phyloP scores from a whole-genome alignment of 2,329 filamentous ascomycete genomes.

The Sclerotinia sclerotiorum region DNA sequence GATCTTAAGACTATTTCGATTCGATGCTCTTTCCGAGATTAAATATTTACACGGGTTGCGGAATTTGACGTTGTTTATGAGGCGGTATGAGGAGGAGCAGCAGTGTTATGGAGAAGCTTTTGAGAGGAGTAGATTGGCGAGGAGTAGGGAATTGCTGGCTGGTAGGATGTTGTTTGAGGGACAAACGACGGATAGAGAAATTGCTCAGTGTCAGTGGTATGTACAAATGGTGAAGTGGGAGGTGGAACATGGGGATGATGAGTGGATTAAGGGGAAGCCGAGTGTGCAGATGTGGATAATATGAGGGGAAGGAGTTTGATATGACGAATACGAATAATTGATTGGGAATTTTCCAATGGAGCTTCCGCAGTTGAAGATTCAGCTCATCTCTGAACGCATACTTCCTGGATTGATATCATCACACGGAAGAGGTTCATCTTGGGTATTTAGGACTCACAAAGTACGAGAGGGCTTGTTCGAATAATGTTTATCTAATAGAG shows the following conservation, averaged over 20 bases:
- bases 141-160: not conserved
- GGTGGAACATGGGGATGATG: constrained; percentile 18
- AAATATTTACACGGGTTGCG: constrained; percentile 18
- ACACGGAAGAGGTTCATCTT: not conserved
- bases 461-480: no score
- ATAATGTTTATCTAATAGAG: constrained; percentile 63
- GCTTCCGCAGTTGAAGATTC: not conserved
- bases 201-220: constrained; percentile 22
- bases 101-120: constrained; percentile 1
- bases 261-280: constrained; percentile 10
- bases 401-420: not conserved
- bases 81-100: constrained; percentile 5
- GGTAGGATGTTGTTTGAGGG: constrained; percentile 15
- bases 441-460: not conserved
- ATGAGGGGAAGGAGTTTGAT: constrained; percentile 1
- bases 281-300: constrained; percentile 26
- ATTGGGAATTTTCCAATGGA: not conserved
- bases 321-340: not conserved
- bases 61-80: constrained; percentile 22
- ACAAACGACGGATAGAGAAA: constrained; percentile 14
- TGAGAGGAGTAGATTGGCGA: not conserved
- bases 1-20: constrained; percentile 24
- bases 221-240: constrained; percentile 23
- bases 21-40: constrained; percentile 24
- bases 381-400: not conserved